Conservation (phyloP, 163 green algal genomes). For the Chloromonas sp. region DNA sequence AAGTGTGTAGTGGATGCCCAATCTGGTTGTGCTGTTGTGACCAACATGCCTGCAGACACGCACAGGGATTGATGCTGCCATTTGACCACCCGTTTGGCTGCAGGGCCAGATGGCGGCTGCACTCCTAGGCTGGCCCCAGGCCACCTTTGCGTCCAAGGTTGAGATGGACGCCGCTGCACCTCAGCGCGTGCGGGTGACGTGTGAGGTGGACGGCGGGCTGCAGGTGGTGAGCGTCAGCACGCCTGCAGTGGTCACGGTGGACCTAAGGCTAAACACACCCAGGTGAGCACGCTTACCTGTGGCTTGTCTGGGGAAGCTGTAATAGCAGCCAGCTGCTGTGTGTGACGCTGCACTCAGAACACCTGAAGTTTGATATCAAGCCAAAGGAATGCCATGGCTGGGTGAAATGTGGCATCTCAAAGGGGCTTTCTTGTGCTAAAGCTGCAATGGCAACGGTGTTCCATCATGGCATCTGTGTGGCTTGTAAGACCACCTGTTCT, state of each 20-base stretch:
- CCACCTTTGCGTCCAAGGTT: slow-evolving; percentile 85
- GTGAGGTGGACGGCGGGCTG: slow-evolving; percentile 80
- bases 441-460: neutral
- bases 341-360: neutral
- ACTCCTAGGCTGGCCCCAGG: slow-evolving; percentile 85
- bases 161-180: neutral
- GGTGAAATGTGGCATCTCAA: neutral
- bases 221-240: slow-evolving; percentile 57
- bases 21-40: too few species aligned
- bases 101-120: slow-evolving; percentile 87
- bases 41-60: too few species aligned
- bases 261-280: slow-evolving; percentile 89
- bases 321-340: neutral
- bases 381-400: neutral
- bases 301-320: neutral
- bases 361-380: neutral
- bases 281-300: slow-evolving; percentile 32
- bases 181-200: slow-evolving; percentile 28
- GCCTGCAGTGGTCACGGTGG: slow-evolving; percentile 84
- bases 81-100: neutral
- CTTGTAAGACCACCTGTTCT: neutral
- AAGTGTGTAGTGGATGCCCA: too few species aligned
- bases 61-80: too few species aligned
- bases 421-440: neutral
- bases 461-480: neutral